phyloP scores from a whole-genome alignment of 345 rosid species.

The Trapa bicornis region DNA sequence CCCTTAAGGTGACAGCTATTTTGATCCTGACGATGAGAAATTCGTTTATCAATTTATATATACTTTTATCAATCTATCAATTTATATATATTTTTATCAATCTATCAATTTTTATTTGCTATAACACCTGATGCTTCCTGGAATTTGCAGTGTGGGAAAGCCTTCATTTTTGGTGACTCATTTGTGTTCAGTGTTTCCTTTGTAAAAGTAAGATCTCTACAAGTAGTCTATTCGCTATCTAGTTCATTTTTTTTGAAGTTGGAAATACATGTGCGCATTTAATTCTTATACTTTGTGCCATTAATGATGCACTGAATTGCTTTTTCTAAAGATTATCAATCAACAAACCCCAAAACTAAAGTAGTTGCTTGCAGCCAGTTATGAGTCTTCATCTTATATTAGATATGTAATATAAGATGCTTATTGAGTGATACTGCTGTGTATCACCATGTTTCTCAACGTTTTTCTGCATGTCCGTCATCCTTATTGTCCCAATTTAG shows the following conservation, averaged over 20 bases:
- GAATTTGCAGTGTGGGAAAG: slow-evolving; percentile 52
- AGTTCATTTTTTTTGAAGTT: neutral
- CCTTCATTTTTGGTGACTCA: slow-evolving; percentile 56
- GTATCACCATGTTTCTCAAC: neutral
- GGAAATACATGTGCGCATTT: neutral
- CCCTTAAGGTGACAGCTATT: slow-evolving; percentile 55
- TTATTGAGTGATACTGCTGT: neutral
- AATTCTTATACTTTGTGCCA: neutral
- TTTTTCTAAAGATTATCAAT: neutral
- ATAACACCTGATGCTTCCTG: neutral
- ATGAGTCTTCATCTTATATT: neutral
- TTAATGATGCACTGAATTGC: neutral
- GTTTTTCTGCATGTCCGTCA: neutral
- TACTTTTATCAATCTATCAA: neutral
- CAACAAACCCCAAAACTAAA: neutral
- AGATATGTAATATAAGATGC: neutral
- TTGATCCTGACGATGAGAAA: neutral
- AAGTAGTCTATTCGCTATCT: neutral
- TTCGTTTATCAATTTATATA: neutral
- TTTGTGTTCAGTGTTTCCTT: slow-evolving; percentile 64
- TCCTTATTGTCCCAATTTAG: no score
- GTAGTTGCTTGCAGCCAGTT: neutral
- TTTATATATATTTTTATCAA: neutral
- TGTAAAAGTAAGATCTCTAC: slow-evolving; percentile 48
- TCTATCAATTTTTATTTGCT: neutral